Conservation (phyloP, 768 basidiomycete genomes). For the Tulasnella sp. region DNA sequence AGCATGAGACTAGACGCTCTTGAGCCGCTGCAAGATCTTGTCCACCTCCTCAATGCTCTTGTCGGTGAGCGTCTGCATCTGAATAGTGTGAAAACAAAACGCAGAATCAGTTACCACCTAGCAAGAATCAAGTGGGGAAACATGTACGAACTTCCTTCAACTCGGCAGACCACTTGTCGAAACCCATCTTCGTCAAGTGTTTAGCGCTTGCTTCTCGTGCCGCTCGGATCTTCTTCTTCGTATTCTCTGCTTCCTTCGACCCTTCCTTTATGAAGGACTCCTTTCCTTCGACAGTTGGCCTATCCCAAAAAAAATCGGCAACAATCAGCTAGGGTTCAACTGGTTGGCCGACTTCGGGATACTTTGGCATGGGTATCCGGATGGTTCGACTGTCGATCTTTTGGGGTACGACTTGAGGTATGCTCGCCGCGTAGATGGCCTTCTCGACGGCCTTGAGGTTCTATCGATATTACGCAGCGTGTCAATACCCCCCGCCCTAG, state of each 20-base stretch:
- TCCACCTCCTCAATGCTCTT: slow-evolving; percentile 55
- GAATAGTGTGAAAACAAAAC: not conserved
- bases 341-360: not conserved
- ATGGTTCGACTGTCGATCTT: slow-evolving; percentile 59
- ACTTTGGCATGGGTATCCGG: slow-evolving; percentile 76
- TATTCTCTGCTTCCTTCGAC: slow-evolving; percentile 59
- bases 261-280: slow-evolving; percentile 44
- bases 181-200: slow-evolving; percentile 43
- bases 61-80: slow-evolving; percentile 72
- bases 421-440: slow-evolving; percentile 62
- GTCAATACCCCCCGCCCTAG: slow-evolving; percentile 4
- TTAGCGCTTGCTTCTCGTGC: slow-evolving; percentile 57
- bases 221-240: slow-evolving; percentile 63
- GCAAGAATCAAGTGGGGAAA: not conserved
- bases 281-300: slow-evolving; percentile 68
- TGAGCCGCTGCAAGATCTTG: slow-evolving; percentile 41
- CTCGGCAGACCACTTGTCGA: slow-evolving; percentile 56
- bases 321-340: slow-evolving; percentile 1
- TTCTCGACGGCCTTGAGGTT: slow-evolving; percentile 64
- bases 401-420: slow-evolving; percentile 65
- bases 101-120: not conserved
- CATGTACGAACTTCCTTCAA: slow-evolving; percentile 57
- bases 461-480: slow-evolving; percentile 36
- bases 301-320: slow-evolving; percentile 24
- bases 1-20: slow-evolving; percentile 18